A percentile compares a stretch with the other conserved stretches of the same genome.
Evolutionary conservation across 495 filamentous ascomycete genomes (phyloP).

Genomic region (Trichodelitschia bisporula): DNA sequence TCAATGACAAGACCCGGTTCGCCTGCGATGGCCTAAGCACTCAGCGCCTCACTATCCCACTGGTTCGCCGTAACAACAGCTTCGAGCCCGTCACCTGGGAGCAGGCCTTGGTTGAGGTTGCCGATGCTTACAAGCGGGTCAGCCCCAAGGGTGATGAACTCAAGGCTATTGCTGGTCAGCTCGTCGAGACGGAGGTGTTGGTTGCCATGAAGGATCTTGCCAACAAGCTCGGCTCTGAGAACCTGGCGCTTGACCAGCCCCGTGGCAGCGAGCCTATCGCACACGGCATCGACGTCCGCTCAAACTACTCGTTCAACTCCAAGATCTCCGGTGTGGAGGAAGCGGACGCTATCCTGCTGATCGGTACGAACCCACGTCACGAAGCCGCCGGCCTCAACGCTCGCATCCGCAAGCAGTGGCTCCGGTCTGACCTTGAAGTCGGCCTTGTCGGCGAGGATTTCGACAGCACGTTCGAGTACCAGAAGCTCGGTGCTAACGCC

Average conservation of each 20-base stretch:
- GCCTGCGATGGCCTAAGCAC: conserved; percentile 94
- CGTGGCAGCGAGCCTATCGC: conserved; percentile 60
- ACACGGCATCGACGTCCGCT: conserved; percentile 80
- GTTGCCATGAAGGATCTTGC: conserved; percentile 92
- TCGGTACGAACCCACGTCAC: conserved; percentile 84
- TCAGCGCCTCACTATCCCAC: conserved; percentile 73
- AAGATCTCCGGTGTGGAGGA: conserved; percentile 82
- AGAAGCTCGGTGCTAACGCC: conserved; percentile 61
- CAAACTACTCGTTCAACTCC: conserved; percentile 92
- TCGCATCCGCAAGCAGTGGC: conserved; percentile 90
- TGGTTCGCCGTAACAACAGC: conserved; percentile 67
- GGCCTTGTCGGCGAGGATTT: conserved; percentile 80
- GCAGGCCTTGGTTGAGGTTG: conserved; percentile 70
- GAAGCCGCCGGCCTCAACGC: conserved; percentile 90
- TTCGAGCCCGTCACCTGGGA: conserved; percentile 88
- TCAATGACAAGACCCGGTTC: conserved; percentile 93
- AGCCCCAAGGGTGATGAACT: conserved; percentile 74
- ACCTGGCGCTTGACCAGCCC: conserved; percentile 78
- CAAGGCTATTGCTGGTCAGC: conserved; percentile 78
- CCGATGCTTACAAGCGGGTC: conserved; percentile 45
- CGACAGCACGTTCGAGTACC: conserved; percentile 77
- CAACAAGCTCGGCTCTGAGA: conserved; percentile 89
- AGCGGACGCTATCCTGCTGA: conserved; percentile 71
- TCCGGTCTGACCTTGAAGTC: conserved; percentile 82
- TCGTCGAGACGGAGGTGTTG: conserved; percentile 73